phyloP scores from a whole-genome alignment of 1,284 basidiomycete species.

The Trichosporon sp. region DNA sequence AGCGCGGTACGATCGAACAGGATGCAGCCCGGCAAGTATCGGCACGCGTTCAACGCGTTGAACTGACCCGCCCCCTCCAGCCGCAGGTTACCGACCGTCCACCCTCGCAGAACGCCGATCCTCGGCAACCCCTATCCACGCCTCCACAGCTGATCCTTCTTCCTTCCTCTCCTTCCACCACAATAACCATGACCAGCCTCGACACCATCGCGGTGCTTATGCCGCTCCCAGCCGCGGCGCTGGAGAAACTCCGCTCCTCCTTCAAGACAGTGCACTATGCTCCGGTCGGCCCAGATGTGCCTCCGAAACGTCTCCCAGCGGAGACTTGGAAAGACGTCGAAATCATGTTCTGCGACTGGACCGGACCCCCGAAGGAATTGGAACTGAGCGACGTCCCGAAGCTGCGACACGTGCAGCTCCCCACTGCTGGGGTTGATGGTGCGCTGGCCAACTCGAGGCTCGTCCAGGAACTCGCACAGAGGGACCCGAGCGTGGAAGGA shows the following conservation, averaged over 20 bases:
- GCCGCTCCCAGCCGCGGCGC: constrained; percentile 32
- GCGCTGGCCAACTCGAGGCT: constrained; percentile 30
- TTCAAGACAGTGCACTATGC: constrained; percentile 48
- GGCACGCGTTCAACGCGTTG: not conserved
- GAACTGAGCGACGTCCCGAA: constrained; percentile 36
- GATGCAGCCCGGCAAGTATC: not conserved
- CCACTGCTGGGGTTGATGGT: constrained; percentile 44
- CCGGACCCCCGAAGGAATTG: constrained; percentile 24
- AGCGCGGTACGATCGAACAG: too few relatives aligned
- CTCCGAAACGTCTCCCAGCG: constrained; percentile 7
- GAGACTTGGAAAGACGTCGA: constrained; percentile 22
- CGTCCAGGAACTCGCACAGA: constrained; percentile 27
- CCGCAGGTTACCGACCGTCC: not conserved
- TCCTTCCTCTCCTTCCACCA: not conserved
- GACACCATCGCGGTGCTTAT: constrained; percentile 29
- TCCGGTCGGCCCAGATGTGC: constrained; percentile 25
- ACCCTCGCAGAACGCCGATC: constrained; percentile 8
- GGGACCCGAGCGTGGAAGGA: not conserved
- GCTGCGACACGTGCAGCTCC: constrained; percentile 46
- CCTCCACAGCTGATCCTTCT: not conserved
- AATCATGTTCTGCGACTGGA: constrained; percentile 27
- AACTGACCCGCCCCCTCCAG: not conserved
- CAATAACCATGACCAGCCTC: constrained; percentile 20
- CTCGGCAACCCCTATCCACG: not conserved
- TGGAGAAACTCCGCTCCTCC: constrained; percentile 37